Evolutionary conservation across 768 basidiomycete species (phyloP), one percentile per base, ranked within the genome.

Genomic region (Terana coerulea): DNA sequence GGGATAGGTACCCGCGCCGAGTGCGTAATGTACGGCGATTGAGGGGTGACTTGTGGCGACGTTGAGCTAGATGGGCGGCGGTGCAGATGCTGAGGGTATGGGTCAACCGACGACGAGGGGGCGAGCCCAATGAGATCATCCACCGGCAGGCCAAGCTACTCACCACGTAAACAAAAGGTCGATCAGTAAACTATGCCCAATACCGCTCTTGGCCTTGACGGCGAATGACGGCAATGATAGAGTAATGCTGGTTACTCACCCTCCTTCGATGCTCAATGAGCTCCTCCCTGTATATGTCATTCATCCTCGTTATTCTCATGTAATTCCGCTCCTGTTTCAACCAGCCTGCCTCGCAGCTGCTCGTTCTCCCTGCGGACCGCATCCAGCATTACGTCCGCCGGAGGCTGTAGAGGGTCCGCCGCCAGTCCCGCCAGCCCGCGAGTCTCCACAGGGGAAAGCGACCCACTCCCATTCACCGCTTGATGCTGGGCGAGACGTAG

Each of bases 231-330:
- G 2, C 24, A 40, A 49, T 49, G 3, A 19, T 14, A 47, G n/a
- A 37, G 35, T 22, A 5, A 48, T 14, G n/a, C n/a, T n/a, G n/a
- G n/a, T 31, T 51, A 77, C 91, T 69, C 68, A 90, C 88, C 66
- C 88, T 73, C 57, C 81, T 72, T 52, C 91, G 69, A 61, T 88
- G 81, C 37, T 88, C 84, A 49, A 93, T 83, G 53, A 93, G 69
- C 67, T 93, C 91, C 67, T 91, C 90, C 26, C 88, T 75, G 62
- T 92, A 93, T 4, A 90, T 78, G 59, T 92, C 90, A 57, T 91
- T 92, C 62, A 90, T 67, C 56, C 88, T 69, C 44, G 81, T 74
- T 42, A 91, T 76, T 28, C 86, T 79, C 53, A 88, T 78, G 61
- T 84, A 91, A 57, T 89, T 86, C 55, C 86, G 68, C 68, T 93